Conservation (phyloP, 345 rosid species). For the Acer negundo region DNA sequence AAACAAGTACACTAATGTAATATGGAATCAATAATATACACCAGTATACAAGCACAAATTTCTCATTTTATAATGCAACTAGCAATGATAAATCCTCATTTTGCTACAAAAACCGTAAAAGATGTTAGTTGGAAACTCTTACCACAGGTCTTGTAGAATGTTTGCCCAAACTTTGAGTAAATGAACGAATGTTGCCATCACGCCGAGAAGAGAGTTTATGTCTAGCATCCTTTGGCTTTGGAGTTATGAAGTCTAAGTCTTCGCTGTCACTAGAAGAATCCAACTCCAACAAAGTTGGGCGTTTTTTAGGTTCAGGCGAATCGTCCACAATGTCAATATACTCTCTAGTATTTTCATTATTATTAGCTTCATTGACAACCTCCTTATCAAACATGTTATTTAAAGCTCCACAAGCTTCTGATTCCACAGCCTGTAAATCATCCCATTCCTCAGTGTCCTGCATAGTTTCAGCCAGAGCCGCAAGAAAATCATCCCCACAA, state of each 20-base stretch:
- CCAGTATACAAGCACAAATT: not conserved
- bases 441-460: slow-evolving; percentile 87
- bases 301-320: slow-evolving; percentile 47
- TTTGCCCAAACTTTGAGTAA: slow-evolving; percentile 26
- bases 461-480: slow-evolving; percentile 74
- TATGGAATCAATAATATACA: not conserved
- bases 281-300: slow-evolving; percentile 45
- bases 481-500: slow-evolving; percentile 88
- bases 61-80: not conserved
- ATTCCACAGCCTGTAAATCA: slow-evolving; percentile 64
- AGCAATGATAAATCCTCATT: not conserved
- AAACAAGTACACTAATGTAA: not conserved
- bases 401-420: slow-evolving; percentile 78
- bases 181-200: not conserved
- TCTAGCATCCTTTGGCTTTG: slow-evolving; percentile 25
- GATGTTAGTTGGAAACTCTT: slow-evolving; percentile 13
- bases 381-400: slow-evolving; percentile 50
- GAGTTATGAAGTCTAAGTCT: slow-evolving; percentile 25
- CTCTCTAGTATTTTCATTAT: slow-evolving; percentile 17
- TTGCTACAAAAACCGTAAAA: not conserved
- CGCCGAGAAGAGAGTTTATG: slow-evolving; percentile 17
- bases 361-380: slow-evolving; percentile 18
- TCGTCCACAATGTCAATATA: slow-evolving; percentile 50
- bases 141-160: slow-evolving; percentile 45
- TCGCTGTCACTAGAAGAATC: slow-evolving; percentile 64